Evolutionary conservation across 1,139 yeast species (phyloP).

Genomic region (Suhomyces wounanorum): DNA sequence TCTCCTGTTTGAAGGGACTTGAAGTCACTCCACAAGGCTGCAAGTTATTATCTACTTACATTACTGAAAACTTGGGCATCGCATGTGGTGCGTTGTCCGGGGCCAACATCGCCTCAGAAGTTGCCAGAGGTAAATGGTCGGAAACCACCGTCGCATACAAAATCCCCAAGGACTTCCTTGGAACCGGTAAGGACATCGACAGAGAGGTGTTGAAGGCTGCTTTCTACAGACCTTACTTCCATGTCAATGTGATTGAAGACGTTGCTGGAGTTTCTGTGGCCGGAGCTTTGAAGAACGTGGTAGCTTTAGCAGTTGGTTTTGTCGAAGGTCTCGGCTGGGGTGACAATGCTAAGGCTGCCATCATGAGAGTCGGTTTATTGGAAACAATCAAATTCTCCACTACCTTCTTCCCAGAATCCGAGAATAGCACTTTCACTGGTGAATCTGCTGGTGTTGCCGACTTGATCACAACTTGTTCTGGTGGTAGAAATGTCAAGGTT

Average conservation of each 20-base stretch:
- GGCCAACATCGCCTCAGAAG: slow-evolving; percentile 52
- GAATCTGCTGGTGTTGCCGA: slow-evolving; percentile 57
- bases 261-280: slow-evolving; percentile 54
- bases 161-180: slow-evolving; percentile 42
- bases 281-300: slow-evolving; percentile 51
- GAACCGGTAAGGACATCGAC: slow-evolving; percentile 47
- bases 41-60: slow-evolving; percentile 45
- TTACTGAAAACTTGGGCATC: slow-evolving; percentile 47
- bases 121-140: slow-evolving; percentile 51
- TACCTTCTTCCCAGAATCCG: slow-evolving; percentile 45
- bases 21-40: slow-evolving; percentile 49
- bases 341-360: slow-evolving; percentile 53
- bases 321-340: slow-evolving; percentile 56
- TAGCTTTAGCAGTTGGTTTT: slow-evolving; percentile 51
- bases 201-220: slow-evolving; percentile 42
- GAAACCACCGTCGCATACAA: slow-evolving; percentile 52
- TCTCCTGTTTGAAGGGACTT: slow-evolving; percentile 51
- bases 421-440: slow-evolving; percentile 42
- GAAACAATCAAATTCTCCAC: slow-evolving; percentile 47
- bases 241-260: slow-evolving; percentile 49
- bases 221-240: slow-evolving; percentile 52
- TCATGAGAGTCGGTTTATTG: slow-evolving; percentile 49
- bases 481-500: slow-evolving; percentile 52
- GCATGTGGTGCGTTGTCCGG: slow-evolving; percentile 51
- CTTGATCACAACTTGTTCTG: slow-evolving; percentile 51